Evolutionary conservation across 768 basidiomycete species (phyloP).

Genomic region (Serendipita indica): DNA sequence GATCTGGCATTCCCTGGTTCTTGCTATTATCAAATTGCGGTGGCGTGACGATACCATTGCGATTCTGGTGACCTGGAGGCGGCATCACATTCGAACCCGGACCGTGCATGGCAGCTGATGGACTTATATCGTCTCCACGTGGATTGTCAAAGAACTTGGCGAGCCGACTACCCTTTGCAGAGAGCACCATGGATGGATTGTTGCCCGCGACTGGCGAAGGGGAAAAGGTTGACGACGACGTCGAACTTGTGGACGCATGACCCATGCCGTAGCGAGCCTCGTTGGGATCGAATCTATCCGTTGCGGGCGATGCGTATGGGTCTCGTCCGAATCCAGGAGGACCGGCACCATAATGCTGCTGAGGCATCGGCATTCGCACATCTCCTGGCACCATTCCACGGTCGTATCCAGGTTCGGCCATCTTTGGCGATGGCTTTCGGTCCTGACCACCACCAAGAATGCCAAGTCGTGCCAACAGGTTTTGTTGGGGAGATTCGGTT

Average conservation of each 20-base stretch:
- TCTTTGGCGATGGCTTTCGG: slow-evolving; percentile 1
- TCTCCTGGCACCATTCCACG: not conserved
- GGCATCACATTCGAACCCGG: not conserved
- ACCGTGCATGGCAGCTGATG: not conserved
- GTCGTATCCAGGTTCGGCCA: not conserved
- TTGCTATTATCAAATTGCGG: slow-evolving; percentile 6
- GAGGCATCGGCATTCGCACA: slow-evolving; percentile 2
- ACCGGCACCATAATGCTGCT: slow-evolving; percentile 1
- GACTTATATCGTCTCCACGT: not conserved
- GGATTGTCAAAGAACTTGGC: slow-evolving; percentile 9
- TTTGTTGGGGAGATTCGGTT: slow-evolving; percentile 5
- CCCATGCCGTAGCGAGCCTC: not conserved
- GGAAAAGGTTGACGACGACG: not conserved
- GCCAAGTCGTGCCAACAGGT: not conserved
- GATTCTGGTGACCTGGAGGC: not conserved
- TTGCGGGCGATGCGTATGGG: not conserved
- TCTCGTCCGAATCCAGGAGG: not conserved
- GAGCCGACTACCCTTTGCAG: not conserved
- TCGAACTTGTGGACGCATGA: not conserved
- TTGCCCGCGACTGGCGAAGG: not conserved
- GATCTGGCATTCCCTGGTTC: not conserved
- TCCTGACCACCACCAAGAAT: not conserved
- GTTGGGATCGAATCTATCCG: not conserved
- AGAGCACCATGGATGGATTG: not conserved
- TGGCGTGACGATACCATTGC: not conserved